Evolutionary conservation across 768 basidiomycete genomes (phyloP).

Genomic region (Mycena vulgaris): DNA sequence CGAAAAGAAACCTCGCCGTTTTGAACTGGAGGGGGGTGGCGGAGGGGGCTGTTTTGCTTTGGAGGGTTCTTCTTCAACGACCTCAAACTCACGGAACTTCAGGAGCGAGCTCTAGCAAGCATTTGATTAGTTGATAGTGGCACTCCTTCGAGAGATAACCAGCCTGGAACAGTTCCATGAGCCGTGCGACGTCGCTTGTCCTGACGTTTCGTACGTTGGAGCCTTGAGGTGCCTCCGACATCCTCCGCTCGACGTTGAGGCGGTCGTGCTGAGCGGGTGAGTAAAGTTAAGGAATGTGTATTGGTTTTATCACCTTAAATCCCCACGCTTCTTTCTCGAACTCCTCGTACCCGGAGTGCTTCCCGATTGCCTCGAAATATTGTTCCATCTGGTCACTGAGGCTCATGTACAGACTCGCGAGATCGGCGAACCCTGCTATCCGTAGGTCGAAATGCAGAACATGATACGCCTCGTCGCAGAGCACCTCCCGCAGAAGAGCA

Average conservation of each 20-base stretch:
- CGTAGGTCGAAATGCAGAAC: constrained; percentile 89
- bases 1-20: constrained; percentile 48
- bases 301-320: constrained; percentile 72
- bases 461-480: constrained; percentile 78
- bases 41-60: constrained; percentile 14
- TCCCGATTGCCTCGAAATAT: constrained; percentile 79
- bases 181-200: constrained; percentile 84
- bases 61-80: constrained; percentile 6
- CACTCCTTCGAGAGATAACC: constrained; percentile 13
- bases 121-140: background rate
- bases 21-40: background rate
- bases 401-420: constrained; percentile 82
- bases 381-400: constrained; percentile 87
- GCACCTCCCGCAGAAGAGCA: constrained; percentile 82
- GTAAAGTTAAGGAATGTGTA: constrained; percentile 19
- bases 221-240: constrained; percentile 61
- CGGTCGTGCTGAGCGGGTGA: constrained; percentile 75
- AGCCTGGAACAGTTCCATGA: constrained; percentile 91
- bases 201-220: constrained; percentile 66
- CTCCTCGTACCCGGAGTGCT: constrained; percentile 73
- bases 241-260: constrained; percentile 76
- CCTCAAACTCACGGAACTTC: constrained; percentile 80
- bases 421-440: constrained; percentile 87
- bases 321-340: constrained; percentile 84
- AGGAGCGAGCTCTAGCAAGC: constrained; percentile 71